Evolutionary conservation across 768 basidiomycete species (phyloP), one percentile per base, ranked within the genome.

Genomic region (Suillus hirtellus): DNA sequence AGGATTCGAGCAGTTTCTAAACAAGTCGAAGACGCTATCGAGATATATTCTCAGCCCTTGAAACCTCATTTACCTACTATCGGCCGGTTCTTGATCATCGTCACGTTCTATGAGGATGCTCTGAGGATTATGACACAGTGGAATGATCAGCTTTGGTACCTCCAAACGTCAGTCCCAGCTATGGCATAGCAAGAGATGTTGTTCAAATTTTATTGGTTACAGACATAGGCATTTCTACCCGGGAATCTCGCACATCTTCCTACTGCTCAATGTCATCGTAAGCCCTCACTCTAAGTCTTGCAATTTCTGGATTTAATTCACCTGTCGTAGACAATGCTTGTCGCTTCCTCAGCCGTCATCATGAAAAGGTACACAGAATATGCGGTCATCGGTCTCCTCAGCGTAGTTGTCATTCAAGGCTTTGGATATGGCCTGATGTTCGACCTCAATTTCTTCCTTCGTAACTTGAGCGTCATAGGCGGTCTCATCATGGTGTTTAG

Each of bases 381-480:
- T 73, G 90, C 96, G 15, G 92, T 96, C 67, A 87, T 88, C 53
- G 95, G 95, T 68, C 90, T 99, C 53, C 84, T 99, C 60, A 82
- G 81, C 58, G 97, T 99, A 58, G 96, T 99, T 62, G 78, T 99
- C 69, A 87, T 95, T 52, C 97, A 99, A 78, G 96, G 96, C 52
- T 92, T 99, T 69, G 97, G 97, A 69, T 99, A 99, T 72, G 97
- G 97, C 40, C 92, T 99, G 75, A 96, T 99, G 72, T 99, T 99
- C 77, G 97, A 99, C 83, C 84, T 99, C 76, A 99, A 93, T 80
- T 99, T 99, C 86, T 99, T 99, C 94, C 90, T 99, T 52, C 95
- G 97, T 76, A 99, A 99, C 79, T 84, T 99, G 62, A 92, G 90
- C 66, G 97, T 99, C 73, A 95, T 99, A 65, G 97, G 97, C 61